A percentile compares a stretch with the other conserved stretches of the same genome.
These are phyloP conservation scores for Peterozyma xylosa DNA, from an alignment of 805 yeast genomes.

Conservation along the genomic window DNA sequence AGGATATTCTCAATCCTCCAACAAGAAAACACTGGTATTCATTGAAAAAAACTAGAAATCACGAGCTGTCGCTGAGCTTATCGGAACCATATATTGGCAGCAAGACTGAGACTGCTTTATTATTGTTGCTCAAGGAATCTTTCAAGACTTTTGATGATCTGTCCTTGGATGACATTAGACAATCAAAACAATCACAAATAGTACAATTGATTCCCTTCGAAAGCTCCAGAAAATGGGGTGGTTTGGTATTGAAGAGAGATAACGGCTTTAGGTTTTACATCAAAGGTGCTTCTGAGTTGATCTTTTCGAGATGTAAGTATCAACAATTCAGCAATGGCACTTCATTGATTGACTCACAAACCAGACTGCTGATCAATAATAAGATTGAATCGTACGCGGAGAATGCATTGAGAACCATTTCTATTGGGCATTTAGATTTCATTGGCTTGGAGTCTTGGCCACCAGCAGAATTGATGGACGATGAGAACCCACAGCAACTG, in stretches of 20 bases:
- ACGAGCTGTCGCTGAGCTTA: conserved; percentile 1
- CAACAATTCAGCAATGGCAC: conserved; percentile 1
- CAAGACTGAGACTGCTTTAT: conserved; percentile 88
- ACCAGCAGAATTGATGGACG: conserved; percentile 37
- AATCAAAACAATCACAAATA: conserved; percentile 30
- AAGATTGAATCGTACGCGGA: conserved; percentile 49
- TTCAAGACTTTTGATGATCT: conserved; percentile 37
- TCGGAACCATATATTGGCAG: conserved; percentile 77
- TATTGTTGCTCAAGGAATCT: conserved; percentile 55
- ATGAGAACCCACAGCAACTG: conserved; percentile 29
- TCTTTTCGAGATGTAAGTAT: conserved; percentile 46
- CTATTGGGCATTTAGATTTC: conserved; percentile 77
- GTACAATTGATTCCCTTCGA: conserved; percentile 85
- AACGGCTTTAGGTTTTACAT: conserved; percentile 53
- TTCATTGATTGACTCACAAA: conserved; percentile 21
- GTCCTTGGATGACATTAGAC: conserved; percentile 37
- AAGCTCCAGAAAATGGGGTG: conserved; percentile 90
- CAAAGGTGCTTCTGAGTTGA: conserved; percentile 94
- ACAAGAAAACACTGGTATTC: conserved; percentile 10
- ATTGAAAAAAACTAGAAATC: conserved; percentile 2
- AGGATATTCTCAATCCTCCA: conserved; percentile 3
- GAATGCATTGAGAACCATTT: conserved; percentile 80
- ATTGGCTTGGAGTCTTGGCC: conserved; percentile 51
- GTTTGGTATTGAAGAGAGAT: conserved; percentile 51
- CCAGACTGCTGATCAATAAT: conserved; percentile 20